These are phyloP conservation scores for Pichia sp. DNA, from an alignment of 1,139 yeast genomes.

Conservation along the genomic window DNA sequence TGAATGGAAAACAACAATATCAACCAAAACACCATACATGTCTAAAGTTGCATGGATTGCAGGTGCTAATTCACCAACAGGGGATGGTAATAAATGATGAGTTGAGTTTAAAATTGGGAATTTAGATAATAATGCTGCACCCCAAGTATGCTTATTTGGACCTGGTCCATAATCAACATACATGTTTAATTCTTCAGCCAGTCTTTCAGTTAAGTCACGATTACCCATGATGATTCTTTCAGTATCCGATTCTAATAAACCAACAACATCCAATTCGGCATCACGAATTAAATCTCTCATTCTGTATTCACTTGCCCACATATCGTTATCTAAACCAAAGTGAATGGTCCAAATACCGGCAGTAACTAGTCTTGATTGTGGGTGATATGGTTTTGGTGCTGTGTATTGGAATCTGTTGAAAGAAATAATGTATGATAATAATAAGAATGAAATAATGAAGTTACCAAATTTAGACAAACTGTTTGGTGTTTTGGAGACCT, in stretches of 20 bases:
- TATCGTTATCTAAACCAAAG: conserved; percentile 93
- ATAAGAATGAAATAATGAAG: conserved; percentile 26
- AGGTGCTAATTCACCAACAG: conserved; percentile 97
- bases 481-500: background rate
- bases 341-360: conserved; percentile 99
- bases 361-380: conserved; percentile 71
- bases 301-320: conserved; percentile 96
- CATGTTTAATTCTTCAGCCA: conserved; percentile 93
- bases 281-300: conserved; percentile 83
- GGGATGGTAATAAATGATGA: conserved; percentile 91
- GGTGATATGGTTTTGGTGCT: conserved; percentile 72
- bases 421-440: conserved; percentile 40
- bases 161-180: conserved; percentile 98
- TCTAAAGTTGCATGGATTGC: conserved; percentile 96
- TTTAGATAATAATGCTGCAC: conserved; percentile 86
- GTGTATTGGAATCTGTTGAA: conserved; percentile 57
- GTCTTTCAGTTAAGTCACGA: conserved; percentile 86
- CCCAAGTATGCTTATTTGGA: conserved; percentile 98
- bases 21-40: conserved; percentile 82
- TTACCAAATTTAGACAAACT: conserved; percentile 25
- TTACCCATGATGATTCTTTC: conserved; percentile 94
- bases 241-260: conserved; percentile 89
- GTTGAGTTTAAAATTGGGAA: conserved; percentile 90
- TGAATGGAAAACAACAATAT: conserved; percentile 94
- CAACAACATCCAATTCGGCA: conserved; percentile 87